Percentiles rank a stretch among this genome's conserved stretches.
Conservation (phyloP, 805 yeast species). For the Lachancea dasiensis region DNA sequence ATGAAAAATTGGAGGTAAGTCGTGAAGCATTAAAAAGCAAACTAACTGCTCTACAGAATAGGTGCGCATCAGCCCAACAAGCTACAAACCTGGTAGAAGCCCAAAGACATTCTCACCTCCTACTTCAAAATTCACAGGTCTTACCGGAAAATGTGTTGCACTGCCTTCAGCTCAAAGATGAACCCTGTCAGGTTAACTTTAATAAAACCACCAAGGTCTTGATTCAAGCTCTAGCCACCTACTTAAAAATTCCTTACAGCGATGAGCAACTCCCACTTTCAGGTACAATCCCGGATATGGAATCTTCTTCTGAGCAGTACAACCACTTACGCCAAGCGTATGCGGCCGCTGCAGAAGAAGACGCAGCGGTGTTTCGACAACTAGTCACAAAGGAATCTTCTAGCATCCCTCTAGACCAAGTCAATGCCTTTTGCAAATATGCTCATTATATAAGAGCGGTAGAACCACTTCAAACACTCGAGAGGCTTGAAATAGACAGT, state of each 20-base stretch:
- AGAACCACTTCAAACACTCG: conserved; percentile 4
- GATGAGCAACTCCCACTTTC: conserved; percentile 54
- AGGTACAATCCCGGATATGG: conserved; percentile 85
- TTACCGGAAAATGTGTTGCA: conserved; percentile 18
- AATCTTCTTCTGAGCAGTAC: conserved; percentile 62
- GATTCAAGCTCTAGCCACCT: conserved; percentile 47
- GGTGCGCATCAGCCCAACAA: background rate
- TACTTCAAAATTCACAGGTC: conserved; percentile 12
- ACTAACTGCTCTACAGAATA: background rate
- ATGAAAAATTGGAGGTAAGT: background rate
- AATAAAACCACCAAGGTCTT: conserved; percentile 25
- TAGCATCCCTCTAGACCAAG: conserved; percentile 35
- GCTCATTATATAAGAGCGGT: conserved; percentile 37
- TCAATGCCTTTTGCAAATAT: conserved; percentile 56
- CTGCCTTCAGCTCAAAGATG: conserved; percentile 1
- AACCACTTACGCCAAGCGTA: conserved; percentile 54
- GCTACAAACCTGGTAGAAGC: conserved; percentile 49
- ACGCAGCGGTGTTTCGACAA: conserved; percentile 35
- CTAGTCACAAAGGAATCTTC: conserved; percentile 13
- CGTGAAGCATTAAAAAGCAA: background rate
- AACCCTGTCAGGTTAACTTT: background rate
- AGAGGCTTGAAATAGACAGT: too few species aligned
- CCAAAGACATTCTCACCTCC: conserved; percentile 38
- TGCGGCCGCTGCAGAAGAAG: conserved; percentile 46
- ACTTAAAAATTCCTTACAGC: conserved; percentile 34